Evolutionary conservation across 2,329 filamentous ascomycete genomes (phyloP), one percentile per base, ranked within the genome.

Genomic region (Phialophora tarda): DNA sequence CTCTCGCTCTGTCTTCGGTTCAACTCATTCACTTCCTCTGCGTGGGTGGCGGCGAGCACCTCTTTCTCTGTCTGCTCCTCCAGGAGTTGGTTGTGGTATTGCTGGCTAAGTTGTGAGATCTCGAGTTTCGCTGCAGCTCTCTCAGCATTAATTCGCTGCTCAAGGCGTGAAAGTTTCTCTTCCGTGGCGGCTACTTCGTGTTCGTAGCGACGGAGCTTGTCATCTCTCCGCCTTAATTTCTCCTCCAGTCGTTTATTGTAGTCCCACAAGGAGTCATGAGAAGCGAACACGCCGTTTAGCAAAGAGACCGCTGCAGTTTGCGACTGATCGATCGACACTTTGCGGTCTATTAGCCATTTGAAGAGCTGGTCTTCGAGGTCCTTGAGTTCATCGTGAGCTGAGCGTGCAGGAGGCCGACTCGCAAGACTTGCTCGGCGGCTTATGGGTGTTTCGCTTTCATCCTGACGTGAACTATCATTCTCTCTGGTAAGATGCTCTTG

Each of bases 201-300:
- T 26, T 24, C 21, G 21, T 23, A 51, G 48, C 48, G 21, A 21
- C 7, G 48, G 24, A 51, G 8, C 48, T 11, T 51, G 21, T 6
- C 10, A 11, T 51, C 48, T 51, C 48, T 51, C 48, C 7, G 21
- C 24, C 4, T n/a, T 26, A 26, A 51, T 21, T 24, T 51, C 21
- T 51, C 48, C 24, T 21, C 48, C 7, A 24, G 48, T 51, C 12
- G 21, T 17, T 24, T 24, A 26, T 26, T 51, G 48, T n/a, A 8
- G 7, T 26, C 12, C 21, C n/a, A 21, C 48, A 51, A 26, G 3
- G n/a, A 51, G 8, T 11, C 48, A 26, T 51, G 48, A 51, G 48
- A 51, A 51, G 48, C 48, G 17, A 51, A 51, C 21, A 51, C 48
- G 4, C n/a, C n/a, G 48, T 14, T 51, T 14, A 51, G 48, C 48